A percentile compares a stretch with the other conserved stretches of the same genome.
phyloP scores from a whole-genome alignment of 768 basidiomycete species.

The Leccinum obscurum region DNA sequence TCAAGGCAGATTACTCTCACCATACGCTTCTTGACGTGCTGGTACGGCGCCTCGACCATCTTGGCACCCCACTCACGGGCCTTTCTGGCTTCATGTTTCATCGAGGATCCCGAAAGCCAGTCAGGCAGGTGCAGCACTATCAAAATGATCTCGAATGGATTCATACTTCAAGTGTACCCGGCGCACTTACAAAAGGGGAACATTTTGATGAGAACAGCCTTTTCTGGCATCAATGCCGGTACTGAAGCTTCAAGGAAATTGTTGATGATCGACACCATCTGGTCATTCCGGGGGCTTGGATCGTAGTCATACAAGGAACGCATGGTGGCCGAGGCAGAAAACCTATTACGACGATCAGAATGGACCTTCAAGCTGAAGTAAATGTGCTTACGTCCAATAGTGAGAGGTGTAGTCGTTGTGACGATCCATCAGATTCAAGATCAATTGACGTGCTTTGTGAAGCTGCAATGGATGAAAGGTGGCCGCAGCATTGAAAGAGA shows the following conservation, averaged over 20 bases:
- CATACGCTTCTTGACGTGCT: constrained; percentile 13
- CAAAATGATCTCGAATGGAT: background rate
- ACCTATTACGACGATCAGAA: constrained; percentile 19
- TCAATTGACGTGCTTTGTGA: constrained; percentile 8
- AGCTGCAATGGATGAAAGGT: constrained; percentile 11
- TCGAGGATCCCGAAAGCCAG: constrained; percentile 23
- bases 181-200: constrained; percentile 20
- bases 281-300: constrained; percentile 13
- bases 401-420: constrained; percentile 7
- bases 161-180: too few relatives aligned
- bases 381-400: constrained; percentile 10
- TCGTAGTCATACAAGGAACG: constrained; percentile 22
- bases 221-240: constrained; percentile 11
- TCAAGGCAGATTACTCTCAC: background rate
- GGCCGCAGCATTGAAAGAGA: constrained; percentile 1
- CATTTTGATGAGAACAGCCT: constrained; percentile 12
- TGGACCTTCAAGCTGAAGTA: background rate
- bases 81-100: constrained; percentile 14
- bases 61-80: constrained; percentile 8
- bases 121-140: constrained; percentile 29
- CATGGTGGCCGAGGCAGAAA: constrained; percentile 34
- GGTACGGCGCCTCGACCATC: constrained; percentile 19
- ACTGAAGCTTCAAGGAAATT: constrained; percentile 11
- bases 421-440: constrained; percentile 8
- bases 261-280: constrained; percentile 17